Base-by-base conservation (phyloP, 78 protist species). In the Polysphondylium violaceum region DNA sequence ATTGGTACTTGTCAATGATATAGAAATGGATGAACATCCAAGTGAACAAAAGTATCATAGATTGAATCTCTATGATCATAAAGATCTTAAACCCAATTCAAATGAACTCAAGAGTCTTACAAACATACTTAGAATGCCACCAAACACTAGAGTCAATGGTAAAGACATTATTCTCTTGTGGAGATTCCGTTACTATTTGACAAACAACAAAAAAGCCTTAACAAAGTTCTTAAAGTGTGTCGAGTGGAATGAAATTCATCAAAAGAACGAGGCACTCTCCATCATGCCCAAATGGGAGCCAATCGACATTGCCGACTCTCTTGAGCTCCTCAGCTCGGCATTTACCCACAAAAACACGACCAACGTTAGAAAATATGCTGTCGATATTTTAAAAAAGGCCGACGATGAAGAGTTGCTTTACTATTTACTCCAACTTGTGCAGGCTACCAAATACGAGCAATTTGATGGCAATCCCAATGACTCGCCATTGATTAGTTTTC, bases 361-460 rank as follows among this genome's bases (percentile, higher is more conserved):
- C 29, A 69, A 59, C 16, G 98, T 98, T 36, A 92, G 99, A 21
- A 31, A 29, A 23, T 95, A 89, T 50, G 99, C 99, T 2, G 99
- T 98, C 0, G 91, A 83, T n/a, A 83, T 83, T 11, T 21, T 83
- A 1, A 36, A 71, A 44, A 83, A 83, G 47, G 91, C 91, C 2
- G 91, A 71, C 56, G 91, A 83, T 40, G 91, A 96, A 50, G 91
- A 94, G 53, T 44, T 98, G n/a, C 47, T 59, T 17, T 53, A 76
- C n/a, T 94, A 96, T 44, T 53, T 98, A 56, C 96, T 98, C 11
- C 99, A 98, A 76, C 79, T 98, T 40, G 99, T 98, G 36, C 99
- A 98, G 63, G 97, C 98, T 0, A 88, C 97, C 58, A 92, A 97
- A 44, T 98, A 87, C n/a, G 94, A 85, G 33, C 59, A 44, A 2